Base-by-base conservation (phyloP, 2,329 filamentous ascomycete genomes). In the Xylariaceae sp. region DNA sequence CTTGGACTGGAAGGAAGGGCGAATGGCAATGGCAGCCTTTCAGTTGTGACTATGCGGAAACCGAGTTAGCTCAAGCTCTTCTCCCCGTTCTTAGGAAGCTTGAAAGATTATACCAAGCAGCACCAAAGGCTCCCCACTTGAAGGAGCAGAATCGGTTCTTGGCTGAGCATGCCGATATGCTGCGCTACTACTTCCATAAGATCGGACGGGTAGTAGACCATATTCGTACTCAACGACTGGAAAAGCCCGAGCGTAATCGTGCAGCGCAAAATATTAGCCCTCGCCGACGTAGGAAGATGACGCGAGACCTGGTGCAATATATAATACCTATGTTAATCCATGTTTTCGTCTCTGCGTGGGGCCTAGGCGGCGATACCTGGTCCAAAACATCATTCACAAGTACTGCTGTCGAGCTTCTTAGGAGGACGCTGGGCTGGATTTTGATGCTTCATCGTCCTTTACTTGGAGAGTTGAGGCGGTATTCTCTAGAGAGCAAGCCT, bases 101-200 rank as follows among this genome's bases (percentile, higher is more conserved):
- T 2, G 65, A 67, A 36, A 65, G 62, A 42, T 21, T 70, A 6
- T 55, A 55, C 20, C 23, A 45, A 20, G 53, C 48, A 13, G 41
- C 53, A 1, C 67, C 64, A 11, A 58, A 35, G 11, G 60, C 58
- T 20, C 60, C 62, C 15, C 33, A 37, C 6, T 50, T 68, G 8
- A n/a, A 24, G 11, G 61, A 58, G 11, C 66, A 69, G 46, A 68
- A 64, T 39, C 23, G 7, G n/a, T 67, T 70, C 33, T 39, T 69
- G 16, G 39, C 55, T 8, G 37, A 63, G 6, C 50, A 69, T 49
- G 42, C 47, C 20, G 55, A 62, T 37, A 44, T 67, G 30, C 41
- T 69, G 3, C 37, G 45, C 6, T 57, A 65, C 43, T 69, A 67
- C 46, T 63, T 66, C 43, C 47, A 54, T 6, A 60, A 63, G 37